Percentiles rank a stretch among this genome's conserved stretches.
These are phyloP conservation scores for Arctostaphylos glauca DNA, from an alignment of 148 eudicot genomes.

Conservation along the genomic window DNA sequence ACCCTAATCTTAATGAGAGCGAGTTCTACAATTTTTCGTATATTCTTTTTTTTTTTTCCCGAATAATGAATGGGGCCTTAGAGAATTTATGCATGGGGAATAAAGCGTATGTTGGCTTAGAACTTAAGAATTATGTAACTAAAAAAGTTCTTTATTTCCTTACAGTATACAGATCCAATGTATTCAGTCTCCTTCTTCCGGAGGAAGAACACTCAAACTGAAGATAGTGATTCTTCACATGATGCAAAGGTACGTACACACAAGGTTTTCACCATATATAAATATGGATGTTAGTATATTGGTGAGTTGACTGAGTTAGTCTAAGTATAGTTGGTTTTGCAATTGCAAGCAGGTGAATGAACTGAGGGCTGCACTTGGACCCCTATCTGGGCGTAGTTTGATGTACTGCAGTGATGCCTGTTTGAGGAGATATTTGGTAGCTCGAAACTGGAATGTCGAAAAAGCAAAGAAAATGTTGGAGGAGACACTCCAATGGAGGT, in stretches of 20 bases:
- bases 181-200: conserved; percentile 43
- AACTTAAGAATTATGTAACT: not conserved
- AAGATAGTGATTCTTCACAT: conserved; percentile 34
- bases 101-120: not conserved
- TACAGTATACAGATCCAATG: conserved; percentile 19
- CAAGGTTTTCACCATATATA: not conserved
- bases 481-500: conserved; percentile 86
- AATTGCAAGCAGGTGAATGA: conserved; percentile 44
- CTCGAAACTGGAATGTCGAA: conserved; percentile 83
- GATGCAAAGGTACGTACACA: conserved; percentile 52
- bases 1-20: too few relatives aligned
- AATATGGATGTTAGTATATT: not conserved
- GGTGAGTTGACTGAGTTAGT: too few relatives aligned
- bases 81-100: not conserved
- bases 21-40: not conserved
- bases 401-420: conserved; percentile 74
- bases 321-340: conserved; percentile 5
- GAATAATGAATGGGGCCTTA: not conserved
- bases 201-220: conserved; percentile 45
- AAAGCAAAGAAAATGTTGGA: conserved; percentile 84
- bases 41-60: not conserved
- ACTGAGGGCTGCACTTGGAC: conserved; percentile 63
- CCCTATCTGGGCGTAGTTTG: conserved; percentile 53
- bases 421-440: conserved; percentile 78
- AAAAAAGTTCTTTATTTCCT: not conserved